Evolutionary conservation across 768 basidiomycete species (phyloP), one percentile per base, ranked within the genome.

Genomic region (Trametes elegans): DNA sequence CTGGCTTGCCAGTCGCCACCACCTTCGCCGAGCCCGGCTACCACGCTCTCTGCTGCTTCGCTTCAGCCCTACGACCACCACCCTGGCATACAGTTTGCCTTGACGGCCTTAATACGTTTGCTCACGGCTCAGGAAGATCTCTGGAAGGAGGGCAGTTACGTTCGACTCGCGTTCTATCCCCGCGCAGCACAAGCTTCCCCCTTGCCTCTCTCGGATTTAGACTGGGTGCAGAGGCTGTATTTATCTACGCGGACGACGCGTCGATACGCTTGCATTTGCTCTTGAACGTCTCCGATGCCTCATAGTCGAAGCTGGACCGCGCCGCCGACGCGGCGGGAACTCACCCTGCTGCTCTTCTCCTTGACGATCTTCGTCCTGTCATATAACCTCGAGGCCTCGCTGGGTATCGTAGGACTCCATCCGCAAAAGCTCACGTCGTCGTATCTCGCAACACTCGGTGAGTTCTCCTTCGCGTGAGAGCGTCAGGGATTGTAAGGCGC

Each of bases 271-370:
- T n/a, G n/a, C n/a, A n/a, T n/a, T n/a, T n/a, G n/a, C n/a, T n/a
- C n/a, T n/a, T n/a, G n/a, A n/a, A n/a, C n/a, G n/a, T n/a, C n/a
- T n/a, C 36, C 19, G 28, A 85, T 84, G 84, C 62, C 66, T 21
- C 63, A 59, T 28, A 58, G 52, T 43, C 58, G 71, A 38, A 57
- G 74, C 53, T 89, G 87, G 86, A 69, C 73, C 38, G 75, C 81
- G 3, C 80, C 83, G 47, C 90, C 87, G 10, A 87, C 79, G 43
- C 80, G 85, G 60, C 82, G 91, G 59, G 93, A 94, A 70, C 62
- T 87, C 28, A 76, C 82, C 9, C 79, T 94, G 62, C 63, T 89
- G 56, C 72, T 90, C 31, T 80, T 87, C 61, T 81, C 84, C 9
- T 67, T 90, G 28, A 73, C 81, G 14, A 70, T 82, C 45, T 89